Percentiles rank a stretch among this genome's conserved stretches.
Evolutionary conservation across 2,329 filamentous ascomycete species (phyloP).

Genomic region (Graphilbum sp.): DNA sequence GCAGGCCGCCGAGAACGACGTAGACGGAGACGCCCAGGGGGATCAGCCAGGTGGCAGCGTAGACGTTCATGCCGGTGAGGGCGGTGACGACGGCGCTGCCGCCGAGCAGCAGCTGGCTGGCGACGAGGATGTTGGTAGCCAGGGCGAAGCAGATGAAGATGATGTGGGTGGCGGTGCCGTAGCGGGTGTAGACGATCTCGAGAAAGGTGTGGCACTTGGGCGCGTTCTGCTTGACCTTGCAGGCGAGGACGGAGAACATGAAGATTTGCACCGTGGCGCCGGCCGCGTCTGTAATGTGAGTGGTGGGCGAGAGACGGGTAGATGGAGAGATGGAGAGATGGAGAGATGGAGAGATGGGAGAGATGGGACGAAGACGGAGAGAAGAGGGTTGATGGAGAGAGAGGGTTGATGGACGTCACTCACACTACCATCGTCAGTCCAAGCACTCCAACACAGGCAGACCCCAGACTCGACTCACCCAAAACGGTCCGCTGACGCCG

Average conservation of each 20-base stretch:
- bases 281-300: too few species aligned
- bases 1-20: slow-evolving; percentile 63
- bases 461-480: too few species aligned
- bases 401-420: too few species aligned
- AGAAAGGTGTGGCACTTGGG: slow-evolving; percentile 79
- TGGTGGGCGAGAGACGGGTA: too few species aligned
- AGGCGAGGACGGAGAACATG: slow-evolving; percentile 77
- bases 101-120: slow-evolving; percentile 75
- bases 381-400: too few species aligned
- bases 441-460: too few species aligned
- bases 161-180: slow-evolving; percentile 53
- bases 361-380: too few species aligned
- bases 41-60: slow-evolving; percentile 70
- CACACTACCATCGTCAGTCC: too few species aligned
- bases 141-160: slow-evolving; percentile 73
- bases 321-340: too few species aligned
- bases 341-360: too few species aligned
- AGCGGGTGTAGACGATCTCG: slow-evolving; percentile 68
- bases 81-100: slow-evolving; percentile 58
- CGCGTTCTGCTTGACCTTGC: slow-evolving; percentile 72
- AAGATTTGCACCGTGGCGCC: slow-evolving; percentile 78
- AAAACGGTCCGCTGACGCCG: slow-evolving; percentile 44
- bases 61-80: slow-evolving; percentile 58
- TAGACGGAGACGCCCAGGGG: slow-evolving; percentile 70
- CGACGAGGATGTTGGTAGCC: slow-evolving; percentile 75